A percentile compares a stretch with the other conserved stretches of the same genome.
phyloP scores from a whole-genome alignment of 345 rosid genomes.

The Triadica sebifera region DNA sequence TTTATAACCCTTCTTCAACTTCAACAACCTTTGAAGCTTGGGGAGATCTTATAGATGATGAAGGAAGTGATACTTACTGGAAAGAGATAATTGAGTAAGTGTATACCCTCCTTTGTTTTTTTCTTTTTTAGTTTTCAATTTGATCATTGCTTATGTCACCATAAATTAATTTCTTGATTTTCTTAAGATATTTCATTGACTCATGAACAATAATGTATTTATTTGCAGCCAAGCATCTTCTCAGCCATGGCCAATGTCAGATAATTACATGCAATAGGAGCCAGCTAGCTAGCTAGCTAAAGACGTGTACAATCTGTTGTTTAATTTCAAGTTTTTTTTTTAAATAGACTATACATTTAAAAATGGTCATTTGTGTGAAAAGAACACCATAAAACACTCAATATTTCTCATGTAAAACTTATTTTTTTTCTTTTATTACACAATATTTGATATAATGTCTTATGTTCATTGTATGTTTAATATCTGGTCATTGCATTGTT shows the following conservation, averaged over 20 bases:
- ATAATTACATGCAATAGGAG: background rate
- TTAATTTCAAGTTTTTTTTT: background rate
- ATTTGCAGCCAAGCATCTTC: slow-evolving; percentile 51
- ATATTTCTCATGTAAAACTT: background rate
- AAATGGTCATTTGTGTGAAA: background rate
- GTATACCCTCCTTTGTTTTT: background rate
- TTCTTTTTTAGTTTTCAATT: no score
- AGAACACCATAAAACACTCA: background rate
- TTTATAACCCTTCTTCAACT: slow-evolving; percentile 52
- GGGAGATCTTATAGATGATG: slow-evolving; percentile 51
- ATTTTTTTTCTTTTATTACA: background rate
- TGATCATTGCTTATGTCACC: no score
- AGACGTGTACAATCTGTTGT: background rate
- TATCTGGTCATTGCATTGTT: no score
- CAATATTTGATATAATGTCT: no score
- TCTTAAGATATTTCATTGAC: no score
- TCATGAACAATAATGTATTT: no score
- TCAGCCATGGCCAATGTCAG: slow-evolving; percentile 47
- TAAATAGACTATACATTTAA: background rate
- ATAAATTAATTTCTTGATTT: no score
- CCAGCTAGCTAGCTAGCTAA: no score
- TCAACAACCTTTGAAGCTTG: slow-evolving; percentile 43
- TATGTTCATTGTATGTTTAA: no score
- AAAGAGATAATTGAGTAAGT: slow-evolving; percentile 58
- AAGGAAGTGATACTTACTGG: slow-evolving; percentile 53